Percentiles rank a stretch among this genome's conserved stretches.
These are phyloP conservation scores for California macrophylla DNA, from an alignment of 441 rosid species.

Conservation along the genomic window DNA sequence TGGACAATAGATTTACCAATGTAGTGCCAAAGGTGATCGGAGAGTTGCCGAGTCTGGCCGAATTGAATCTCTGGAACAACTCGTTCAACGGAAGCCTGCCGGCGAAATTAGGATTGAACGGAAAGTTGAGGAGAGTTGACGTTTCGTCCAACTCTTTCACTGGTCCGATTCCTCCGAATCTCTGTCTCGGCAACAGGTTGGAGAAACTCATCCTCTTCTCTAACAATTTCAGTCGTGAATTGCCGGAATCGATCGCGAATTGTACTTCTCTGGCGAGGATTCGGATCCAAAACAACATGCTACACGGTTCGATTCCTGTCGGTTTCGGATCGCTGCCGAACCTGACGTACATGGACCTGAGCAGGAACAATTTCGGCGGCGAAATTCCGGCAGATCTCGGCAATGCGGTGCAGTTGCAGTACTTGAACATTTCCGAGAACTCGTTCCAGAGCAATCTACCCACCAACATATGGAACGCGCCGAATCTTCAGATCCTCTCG, in stretches of 20 bases:
- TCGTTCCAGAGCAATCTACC: slow-evolving; percentile 43
- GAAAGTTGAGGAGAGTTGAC: slow-evolving; percentile 51
- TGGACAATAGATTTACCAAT: slow-evolving; percentile 49
- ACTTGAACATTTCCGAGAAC: slow-evolving; percentile 63
- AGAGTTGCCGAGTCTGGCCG: slow-evolving; percentile 46
- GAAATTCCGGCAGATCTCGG: slow-evolving; percentile 62
- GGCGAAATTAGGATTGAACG: slow-evolving; percentile 62
- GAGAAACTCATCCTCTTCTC: slow-evolving; percentile 80
- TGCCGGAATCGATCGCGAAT: slow-evolving; percentile 46
- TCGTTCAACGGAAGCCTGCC: slow-evolving; percentile 66
- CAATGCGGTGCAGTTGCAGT: slow-evolving; percentile 45
- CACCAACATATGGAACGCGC: slow-evolving; percentile 48
- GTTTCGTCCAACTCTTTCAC: slow-evolving; percentile 65
- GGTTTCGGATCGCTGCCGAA: slow-evolving; percentile 61
- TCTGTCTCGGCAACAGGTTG: slow-evolving; percentile 65
- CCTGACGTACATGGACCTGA: slow-evolving; percentile 55
- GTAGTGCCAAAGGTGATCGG: slow-evolving; percentile 55
- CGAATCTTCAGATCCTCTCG: slow-evolving; percentile 54
- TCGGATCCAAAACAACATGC: slow-evolving; percentile 52
- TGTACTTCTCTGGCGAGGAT: slow-evolving; percentile 58
- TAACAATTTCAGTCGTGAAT: slow-evolving; percentile 40
- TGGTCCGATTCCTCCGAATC: slow-evolving; percentile 63
- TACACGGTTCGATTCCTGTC: slow-evolving; percentile 56
- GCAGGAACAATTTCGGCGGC: slow-evolving; percentile 56
- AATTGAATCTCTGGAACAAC: slow-evolving; percentile 66